Evolutionary conservation across 768 basidiomycete genomes (phyloP).

Genomic region (Hygrocybe coccinea): DNA sequence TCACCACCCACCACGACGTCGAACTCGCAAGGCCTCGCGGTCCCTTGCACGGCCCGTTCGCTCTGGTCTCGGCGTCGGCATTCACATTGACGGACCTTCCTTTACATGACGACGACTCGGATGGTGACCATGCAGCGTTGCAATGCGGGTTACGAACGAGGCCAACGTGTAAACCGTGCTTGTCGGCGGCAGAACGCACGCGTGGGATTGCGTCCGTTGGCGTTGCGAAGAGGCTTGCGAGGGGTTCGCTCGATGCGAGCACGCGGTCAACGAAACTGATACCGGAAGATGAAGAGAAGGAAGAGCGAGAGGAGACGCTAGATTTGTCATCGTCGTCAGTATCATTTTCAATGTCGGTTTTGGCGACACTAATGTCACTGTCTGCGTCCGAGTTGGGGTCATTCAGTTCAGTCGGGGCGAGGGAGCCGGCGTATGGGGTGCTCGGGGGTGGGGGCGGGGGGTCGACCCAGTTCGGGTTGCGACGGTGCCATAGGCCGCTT

Average conservation of each 20-base stretch:
- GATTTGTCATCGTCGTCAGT: slow-evolving; percentile 3
- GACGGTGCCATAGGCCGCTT: slow-evolving; percentile 23
- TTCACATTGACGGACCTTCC: background rate
- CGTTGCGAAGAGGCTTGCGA: slow-evolving; percentile 29
- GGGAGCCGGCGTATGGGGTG: slow-evolving; percentile 10
- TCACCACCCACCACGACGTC: slow-evolving; percentile 31
- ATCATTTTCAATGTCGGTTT: slow-evolving; percentile 9
- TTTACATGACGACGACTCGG: too few species aligned
- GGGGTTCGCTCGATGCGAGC: slow-evolving; percentile 13
- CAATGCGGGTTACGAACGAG: background rate
- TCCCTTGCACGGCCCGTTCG: slow-evolving; percentile 6
- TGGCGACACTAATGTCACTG: slow-evolving; percentile 6
- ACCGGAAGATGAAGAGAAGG: background rate
- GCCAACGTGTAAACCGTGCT: slow-evolving; percentile 25
- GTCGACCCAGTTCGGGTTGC: slow-evolving; percentile 33
- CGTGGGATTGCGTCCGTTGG: slow-evolving; percentile 22
- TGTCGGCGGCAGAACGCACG: slow-evolving; percentile 23
- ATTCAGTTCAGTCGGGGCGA: slow-evolving; percentile 23
- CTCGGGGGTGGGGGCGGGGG: slow-evolving; percentile 7
- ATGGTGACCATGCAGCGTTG: background rate
- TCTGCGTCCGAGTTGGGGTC: slow-evolving; percentile 22
- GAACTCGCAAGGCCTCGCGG: slow-evolving; percentile 11
- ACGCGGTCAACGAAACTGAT: slow-evolving; percentile 5
- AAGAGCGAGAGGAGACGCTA: background rate
- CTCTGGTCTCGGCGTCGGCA: slow-evolving; percentile 7